phyloP scores from a whole-genome alignment of 352 stramenopile genomes.

The Saprolegnia parasitica region DNA sequence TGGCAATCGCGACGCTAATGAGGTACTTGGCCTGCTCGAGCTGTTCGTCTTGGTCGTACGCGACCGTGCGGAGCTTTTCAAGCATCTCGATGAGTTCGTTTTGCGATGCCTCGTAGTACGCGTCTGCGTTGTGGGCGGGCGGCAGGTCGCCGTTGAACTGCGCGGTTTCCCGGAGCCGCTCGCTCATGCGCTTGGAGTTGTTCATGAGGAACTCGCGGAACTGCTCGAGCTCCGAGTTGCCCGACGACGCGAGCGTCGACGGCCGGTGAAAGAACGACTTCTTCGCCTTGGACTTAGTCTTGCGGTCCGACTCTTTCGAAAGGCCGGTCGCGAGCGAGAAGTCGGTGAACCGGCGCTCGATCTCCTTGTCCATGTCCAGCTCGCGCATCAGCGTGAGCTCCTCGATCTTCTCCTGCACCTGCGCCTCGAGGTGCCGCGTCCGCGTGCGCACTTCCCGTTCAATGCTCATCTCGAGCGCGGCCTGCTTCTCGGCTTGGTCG shows the following conservation, averaged over 20 bases:
- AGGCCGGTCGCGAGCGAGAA: slow-evolving; percentile 41
- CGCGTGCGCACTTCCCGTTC: slow-evolving; percentile 61
- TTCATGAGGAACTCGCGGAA: slow-evolving; percentile 72
- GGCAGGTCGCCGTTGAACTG: slow-evolving; percentile 35
- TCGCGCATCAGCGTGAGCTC: slow-evolving; percentile 85
- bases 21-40: slow-evolving; percentile 67
- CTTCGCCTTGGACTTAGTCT: slow-evolving; percentile 50
- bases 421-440: slow-evolving; percentile 59
- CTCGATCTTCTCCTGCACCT: slow-evolving; percentile 79
- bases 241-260: slow-evolving; percentile 42
- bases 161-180: slow-evolving; percentile 27
- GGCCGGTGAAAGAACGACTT: slow-evolving; percentile 75
- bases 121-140: slow-evolving; percentile 46
- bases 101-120: slow-evolving; percentile 43
- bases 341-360: slow-evolving; percentile 44
- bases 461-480: slow-evolving; percentile 70
- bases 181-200: slow-evolving; percentile 24
- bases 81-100: slow-evolving; percentile 67
- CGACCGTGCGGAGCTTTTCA: slow-evolving; percentile 61
- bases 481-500: slow-evolving; percentile 67
- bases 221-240: slow-evolving; percentile 66
- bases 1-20: slow-evolving; percentile 70
- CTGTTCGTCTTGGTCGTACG: slow-evolving; percentile 64
- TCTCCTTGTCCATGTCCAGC: slow-evolving; percentile 69
- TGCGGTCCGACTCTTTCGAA: slow-evolving; percentile 29